These are phyloP conservation scores for Cadophora malorum DNA, from an alignment of 2,329 filamentous ascomycete species.

Conservation along the genomic window DNA sequence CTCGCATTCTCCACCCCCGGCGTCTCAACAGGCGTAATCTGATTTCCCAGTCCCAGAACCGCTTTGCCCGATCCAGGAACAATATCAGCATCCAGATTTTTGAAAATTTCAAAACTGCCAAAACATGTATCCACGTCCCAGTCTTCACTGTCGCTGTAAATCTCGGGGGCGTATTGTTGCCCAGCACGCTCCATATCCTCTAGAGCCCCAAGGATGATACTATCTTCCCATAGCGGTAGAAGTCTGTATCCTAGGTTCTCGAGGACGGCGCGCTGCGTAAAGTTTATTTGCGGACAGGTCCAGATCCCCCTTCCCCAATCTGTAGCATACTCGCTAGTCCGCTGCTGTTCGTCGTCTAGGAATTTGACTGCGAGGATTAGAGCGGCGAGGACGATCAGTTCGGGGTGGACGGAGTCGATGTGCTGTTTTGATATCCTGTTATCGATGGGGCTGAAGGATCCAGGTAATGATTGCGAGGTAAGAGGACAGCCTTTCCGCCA, in stretches of 20 bases:
- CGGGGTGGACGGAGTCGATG: slow-evolving; percentile 66
- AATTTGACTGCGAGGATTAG: slow-evolving; percentile 72
- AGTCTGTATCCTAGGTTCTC: slow-evolving; percentile 69
- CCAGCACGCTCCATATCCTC: slow-evolving; percentile 69
- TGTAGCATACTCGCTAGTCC: slow-evolving; percentile 58
- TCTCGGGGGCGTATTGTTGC: slow-evolving; percentile 26
- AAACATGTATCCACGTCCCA: slow-evolving; percentile 32
- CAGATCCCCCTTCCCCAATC: slow-evolving; percentile 62
- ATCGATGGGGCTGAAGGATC: slow-evolving; percentile 33
- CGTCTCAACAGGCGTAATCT: slow-evolving; percentile 36
- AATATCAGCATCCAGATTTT: not conserved
- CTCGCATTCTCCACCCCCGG: slow-evolving; percentile 31
- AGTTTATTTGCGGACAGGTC: slow-evolving; percentile 67
- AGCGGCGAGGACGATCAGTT: slow-evolving; percentile 67
- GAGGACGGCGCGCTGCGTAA: slow-evolving; percentile 68
- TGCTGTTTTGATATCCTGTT: slow-evolving; percentile 50
- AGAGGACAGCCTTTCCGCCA: slow-evolving; percentile 68
- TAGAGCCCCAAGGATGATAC: slow-evolving; percentile 63
- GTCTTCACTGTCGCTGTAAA: slow-evolving; percentile 27
- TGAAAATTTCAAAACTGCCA: slow-evolving; percentile 17
- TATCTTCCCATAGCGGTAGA: slow-evolving; percentile 63
- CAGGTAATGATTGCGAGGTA: slow-evolving; percentile 44
- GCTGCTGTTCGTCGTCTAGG: slow-evolving; percentile 62
- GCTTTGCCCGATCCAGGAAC: too few species aligned
- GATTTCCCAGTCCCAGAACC: slow-evolving; percentile 23